Evolutionary conservation across 148 eudicot species (phyloP).

Genomic region (Spergularia bocconei): DNA sequence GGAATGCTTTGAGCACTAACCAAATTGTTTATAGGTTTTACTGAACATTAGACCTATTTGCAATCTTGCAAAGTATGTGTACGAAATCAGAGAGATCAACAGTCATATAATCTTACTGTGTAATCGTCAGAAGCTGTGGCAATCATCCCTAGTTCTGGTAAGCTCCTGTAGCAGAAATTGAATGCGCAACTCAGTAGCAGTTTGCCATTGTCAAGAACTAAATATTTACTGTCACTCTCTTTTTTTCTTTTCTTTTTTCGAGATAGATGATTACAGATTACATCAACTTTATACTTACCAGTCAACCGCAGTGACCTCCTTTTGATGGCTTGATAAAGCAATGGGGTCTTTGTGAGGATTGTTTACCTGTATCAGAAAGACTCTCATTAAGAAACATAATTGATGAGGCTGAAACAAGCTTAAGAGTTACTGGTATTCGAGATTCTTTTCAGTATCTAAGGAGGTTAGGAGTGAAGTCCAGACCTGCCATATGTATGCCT

Average conservation of each 20-base stretch:
- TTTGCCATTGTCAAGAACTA: background rate
- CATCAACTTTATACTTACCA: constrained; percentile 43
- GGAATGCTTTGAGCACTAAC: background rate
- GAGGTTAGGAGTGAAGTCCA: too few relatives aligned
- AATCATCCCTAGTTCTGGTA: constrained; percentile 68
- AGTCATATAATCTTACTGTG: constrained; percentile 43
- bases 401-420: background rate
- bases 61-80: background rate
- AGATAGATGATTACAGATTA: too few relatives aligned
- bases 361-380: constrained; percentile 49
- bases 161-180: constrained; percentile 47
- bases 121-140: constrained; percentile 91
- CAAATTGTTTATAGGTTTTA: background rate
- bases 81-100: background rate
- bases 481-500: constrained; percentile 97
- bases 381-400: background rate
- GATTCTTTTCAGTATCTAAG: too few relatives aligned
- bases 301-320: constrained; percentile 87
- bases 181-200: constrained; percentile 8
- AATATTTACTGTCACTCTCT: background rate
- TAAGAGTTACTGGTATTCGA: background rate
- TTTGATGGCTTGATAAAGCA: constrained; percentile 60
- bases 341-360: constrained; percentile 64
- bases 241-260: too few relatives aligned
- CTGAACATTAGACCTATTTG: background rate